Base-by-base conservation (phyloP, 1,284 basidiomycete genomes). In the Coriolopsis trogii region DNA sequence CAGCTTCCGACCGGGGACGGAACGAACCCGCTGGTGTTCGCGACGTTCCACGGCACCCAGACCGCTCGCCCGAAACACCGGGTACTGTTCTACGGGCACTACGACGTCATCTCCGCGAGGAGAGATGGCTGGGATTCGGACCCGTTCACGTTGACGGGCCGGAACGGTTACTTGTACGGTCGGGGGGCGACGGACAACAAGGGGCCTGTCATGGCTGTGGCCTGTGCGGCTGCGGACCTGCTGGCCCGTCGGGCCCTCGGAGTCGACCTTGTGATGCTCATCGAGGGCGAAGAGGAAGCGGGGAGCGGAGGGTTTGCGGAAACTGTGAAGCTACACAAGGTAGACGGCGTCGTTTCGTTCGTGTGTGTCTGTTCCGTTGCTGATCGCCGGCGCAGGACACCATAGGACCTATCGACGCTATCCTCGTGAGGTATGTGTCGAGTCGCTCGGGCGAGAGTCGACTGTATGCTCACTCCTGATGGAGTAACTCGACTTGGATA, bases 231-330 rank as follows among this genome's bases (percentile, higher is more conserved):
- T 1, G 89, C 92, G 0, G 84, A 91, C 31, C 69, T 99, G 34
- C 79, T 94, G 3, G 78, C 85, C 33, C 75, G 78, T 12, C 78
- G 93, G 1, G 80, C 85, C 24, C 81, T 99, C 1, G 89, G 85
- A 26, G 81, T 94, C 1, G 96, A 99, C 63, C 69, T 99, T 0
- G 87, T 98, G 3, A 87, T 98, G 69, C 72, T 98, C 42, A 85
- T 98, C 29, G 96, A 99, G 72, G 96, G 96, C 0, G 95, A 98
- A 68, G 97, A 98, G 67, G 97, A 99, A 70, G 86, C 85, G 18
- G 96, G 96, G 4, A 95, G 93, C 64, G 72, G 78, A 1, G 94
- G 95, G 0, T 96, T 99, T 63, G 80, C 76, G 37, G 84, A 89
- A 23, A 82, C 89, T 0, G 89, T 98, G 7, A 68, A 76, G 46